A percentile compares a stretch with the other conserved stretches of the same genome.
Conservation (phyloP, 1,284 basidiomycete genomes). For the Leccinum subfulvum region DNA sequence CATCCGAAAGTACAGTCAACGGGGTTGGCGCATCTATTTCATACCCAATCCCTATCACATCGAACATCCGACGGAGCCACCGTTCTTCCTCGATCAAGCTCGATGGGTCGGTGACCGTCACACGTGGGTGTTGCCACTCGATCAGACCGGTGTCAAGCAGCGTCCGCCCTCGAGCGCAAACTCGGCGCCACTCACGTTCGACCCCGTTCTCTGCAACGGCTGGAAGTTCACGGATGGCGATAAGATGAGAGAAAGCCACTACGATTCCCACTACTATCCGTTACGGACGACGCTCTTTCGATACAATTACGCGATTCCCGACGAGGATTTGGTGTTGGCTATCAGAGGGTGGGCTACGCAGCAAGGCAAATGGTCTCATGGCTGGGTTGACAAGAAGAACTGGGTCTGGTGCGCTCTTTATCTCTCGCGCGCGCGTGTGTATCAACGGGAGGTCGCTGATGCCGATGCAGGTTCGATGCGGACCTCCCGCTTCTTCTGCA, state of each 20-base stretch:
- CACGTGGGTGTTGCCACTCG: slow-evolving; percentile 32
- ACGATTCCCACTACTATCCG: background rate
- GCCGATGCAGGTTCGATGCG: slow-evolving; percentile 22
- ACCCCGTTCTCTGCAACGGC: slow-evolving; percentile 27
- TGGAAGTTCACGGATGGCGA: slow-evolving; percentile 15
- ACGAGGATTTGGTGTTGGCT: background rate
- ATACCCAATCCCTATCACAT: background rate
- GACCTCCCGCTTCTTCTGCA: slow-evolving; percentile 23
- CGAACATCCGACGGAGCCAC: background rate
- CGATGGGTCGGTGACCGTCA: slow-evolving; percentile 31
- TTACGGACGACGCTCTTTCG: slow-evolving; percentile 24
- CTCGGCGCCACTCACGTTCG: slow-evolving; percentile 21
- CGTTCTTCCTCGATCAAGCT: slow-evolving; percentile 11
- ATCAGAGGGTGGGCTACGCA: slow-evolving; percentile 15
- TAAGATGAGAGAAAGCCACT: background rate
- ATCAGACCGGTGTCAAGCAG: slow-evolving; percentile 21
- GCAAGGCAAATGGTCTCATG: slow-evolving; percentile 14
- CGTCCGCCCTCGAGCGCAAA: slow-evolving; percentile 18
- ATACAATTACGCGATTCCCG: slow-evolving; percentile 25
- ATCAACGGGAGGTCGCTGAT: background rate
- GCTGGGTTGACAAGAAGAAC: background rate
- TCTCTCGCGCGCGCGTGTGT: background rate
- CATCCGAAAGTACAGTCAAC: slow-evolving; percentile 28
- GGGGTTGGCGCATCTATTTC: slow-evolving; percentile 32
- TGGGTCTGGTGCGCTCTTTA: slow-evolving; percentile 24